Percentiles rank a stretch among this genome's conserved stretches.
Evolutionary conservation across 345 rosid genomes (phyloP).

Genomic region (Physaria fendleri): DNA sequence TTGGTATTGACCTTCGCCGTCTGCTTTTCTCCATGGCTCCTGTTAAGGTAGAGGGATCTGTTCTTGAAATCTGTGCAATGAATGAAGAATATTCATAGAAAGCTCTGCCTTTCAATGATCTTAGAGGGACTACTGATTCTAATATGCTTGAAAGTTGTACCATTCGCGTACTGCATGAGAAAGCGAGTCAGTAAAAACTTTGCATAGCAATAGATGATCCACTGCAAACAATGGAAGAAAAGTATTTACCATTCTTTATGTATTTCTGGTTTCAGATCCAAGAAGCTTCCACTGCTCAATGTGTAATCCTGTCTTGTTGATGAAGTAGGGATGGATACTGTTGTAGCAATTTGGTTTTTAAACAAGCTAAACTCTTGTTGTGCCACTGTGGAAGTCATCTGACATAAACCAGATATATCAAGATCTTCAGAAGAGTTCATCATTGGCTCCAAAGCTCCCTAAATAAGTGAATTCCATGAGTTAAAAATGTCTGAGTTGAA

Average conservation of each 20-base stretch:
- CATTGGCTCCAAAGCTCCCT: constrained; percentile 50
- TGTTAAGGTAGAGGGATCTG: constrained; percentile 53
- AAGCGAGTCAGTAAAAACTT: neutral
- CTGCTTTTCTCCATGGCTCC: constrained; percentile 30
- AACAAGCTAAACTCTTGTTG: constrained; percentile 54
- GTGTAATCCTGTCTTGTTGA: constrained; percentile 16
- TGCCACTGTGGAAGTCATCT: constrained; percentile 48
- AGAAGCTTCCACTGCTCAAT: constrained; percentile 26
- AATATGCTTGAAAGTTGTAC: constrained; percentile 34
- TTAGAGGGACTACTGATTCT: constrained; percentile 49
- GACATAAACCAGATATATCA: constrained; percentile 34
- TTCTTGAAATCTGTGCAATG: constrained; percentile 57
- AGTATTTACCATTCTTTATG: constrained; percentile 35
- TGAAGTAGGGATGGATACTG: constrained; percentile 27
- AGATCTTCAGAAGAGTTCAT: constrained; percentile 35
- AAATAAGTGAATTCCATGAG: constrained; percentile 20
- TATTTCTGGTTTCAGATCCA: constrained; percentile 28
- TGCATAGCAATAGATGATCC: neutral
- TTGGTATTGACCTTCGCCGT: constrained; percentile 44
- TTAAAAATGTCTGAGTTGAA: neutral
- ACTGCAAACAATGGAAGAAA: neutral
- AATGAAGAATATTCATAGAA: constrained; percentile 70
- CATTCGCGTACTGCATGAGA: constrained; percentile 50
- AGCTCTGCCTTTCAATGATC: constrained; percentile 54
- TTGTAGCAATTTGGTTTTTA: constrained; percentile 42